Conservation (phyloP, 2,329 filamentous ascomycete species). For the Trichocomaceae sp. region DNA sequence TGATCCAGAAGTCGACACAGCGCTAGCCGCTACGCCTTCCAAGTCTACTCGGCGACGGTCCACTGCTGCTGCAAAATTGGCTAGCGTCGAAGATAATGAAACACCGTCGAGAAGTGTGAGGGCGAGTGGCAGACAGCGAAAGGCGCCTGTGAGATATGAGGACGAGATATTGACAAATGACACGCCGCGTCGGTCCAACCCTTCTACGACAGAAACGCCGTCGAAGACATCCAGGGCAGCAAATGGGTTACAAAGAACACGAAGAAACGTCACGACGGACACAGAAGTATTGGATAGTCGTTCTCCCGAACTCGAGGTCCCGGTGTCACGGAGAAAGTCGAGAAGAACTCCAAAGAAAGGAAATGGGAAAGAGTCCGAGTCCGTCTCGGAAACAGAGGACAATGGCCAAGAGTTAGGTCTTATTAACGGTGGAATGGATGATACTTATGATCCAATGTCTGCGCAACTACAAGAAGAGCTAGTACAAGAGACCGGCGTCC, state of each 20-base stretch:
- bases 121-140: slow-evolving; percentile 31
- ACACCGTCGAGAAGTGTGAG: slow-evolving; percentile 23
- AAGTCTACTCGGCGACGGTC: slow-evolving; percentile 23
- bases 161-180: slow-evolving; percentile 16
- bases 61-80: slow-evolving; percentile 12
- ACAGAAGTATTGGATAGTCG: slow-evolving; percentile 1
- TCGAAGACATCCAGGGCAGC: slow-evolving; percentile 17
- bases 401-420: slow-evolving; percentile 15
- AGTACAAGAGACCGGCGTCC: slow-evolving; percentile 17
- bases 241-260: slow-evolving; percentile 21
- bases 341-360: slow-evolving; percentile 16
- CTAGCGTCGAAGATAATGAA: slow-evolving; percentile 11
- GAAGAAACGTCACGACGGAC: slow-evolving; percentile 11
- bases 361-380: background rate
- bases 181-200: slow-evolving; percentile 18
- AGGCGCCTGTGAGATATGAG: slow-evolving; percentile 27
- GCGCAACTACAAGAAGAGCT: slow-evolving; percentile 34
- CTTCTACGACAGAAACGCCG: slow-evolving; percentile 13
- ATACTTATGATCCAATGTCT: slow-evolving; percentile 29
- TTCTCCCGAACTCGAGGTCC: slow-evolving; percentile 17
- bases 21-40: slow-evolving; percentile 13
- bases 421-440: slow-evolving; percentile 27
- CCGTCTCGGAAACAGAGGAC: background rate
- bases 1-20: slow-evolving; percentile 14
- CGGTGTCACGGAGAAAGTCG: slow-evolving; percentile 24